phyloP scores from a whole-genome alignment of 106 monocot species.

The Dioscorea zingiberensis region DNA sequence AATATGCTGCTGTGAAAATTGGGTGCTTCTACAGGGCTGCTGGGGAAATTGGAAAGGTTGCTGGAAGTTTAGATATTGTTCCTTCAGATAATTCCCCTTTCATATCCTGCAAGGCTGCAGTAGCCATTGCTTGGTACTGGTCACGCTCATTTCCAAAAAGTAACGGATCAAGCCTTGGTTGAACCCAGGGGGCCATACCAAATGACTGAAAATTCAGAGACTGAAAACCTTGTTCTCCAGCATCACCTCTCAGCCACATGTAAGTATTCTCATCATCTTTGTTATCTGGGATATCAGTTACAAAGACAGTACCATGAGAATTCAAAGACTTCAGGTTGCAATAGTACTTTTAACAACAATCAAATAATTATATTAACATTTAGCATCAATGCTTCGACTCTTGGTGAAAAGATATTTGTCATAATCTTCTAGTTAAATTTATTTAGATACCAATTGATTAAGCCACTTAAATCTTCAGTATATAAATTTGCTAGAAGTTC shows the following conservation, averaged over 20 bases:
- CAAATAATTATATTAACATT: no score
- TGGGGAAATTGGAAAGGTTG: conserved; percentile 71
- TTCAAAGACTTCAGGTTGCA: no score
- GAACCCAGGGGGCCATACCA: conserved; percentile 53
- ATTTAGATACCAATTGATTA: no score
- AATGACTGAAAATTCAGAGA: conserved; percentile 63
- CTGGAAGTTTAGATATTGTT: conserved; percentile 64
- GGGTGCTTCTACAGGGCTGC: conserved; percentile 28
- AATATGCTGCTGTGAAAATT: conserved; percentile 53
- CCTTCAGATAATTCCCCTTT: conserved; percentile 54
- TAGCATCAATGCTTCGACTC: no score
- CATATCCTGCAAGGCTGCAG: conserved; percentile 58
- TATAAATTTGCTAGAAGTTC: no score
- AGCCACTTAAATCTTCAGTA: no score
- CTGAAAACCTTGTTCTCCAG: conserved; percentile 49
- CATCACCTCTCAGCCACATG: conserved; percentile 71
- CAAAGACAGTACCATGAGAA: no score
- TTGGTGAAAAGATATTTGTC: no score
- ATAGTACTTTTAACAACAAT: no score
- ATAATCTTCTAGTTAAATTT: no score
- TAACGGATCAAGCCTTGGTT: conserved; percentile 59
- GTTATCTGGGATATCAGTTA: conserved; percentile 15
- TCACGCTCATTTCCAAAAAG: conserved; percentile 49
- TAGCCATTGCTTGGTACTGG: conserved; percentile 71
- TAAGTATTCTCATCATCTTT: conserved; percentile 61